These are phyloP conservation scores for Betula pendula DNA, from an alignment of 306 rosid species.

Conservation along the genomic window DNA sequence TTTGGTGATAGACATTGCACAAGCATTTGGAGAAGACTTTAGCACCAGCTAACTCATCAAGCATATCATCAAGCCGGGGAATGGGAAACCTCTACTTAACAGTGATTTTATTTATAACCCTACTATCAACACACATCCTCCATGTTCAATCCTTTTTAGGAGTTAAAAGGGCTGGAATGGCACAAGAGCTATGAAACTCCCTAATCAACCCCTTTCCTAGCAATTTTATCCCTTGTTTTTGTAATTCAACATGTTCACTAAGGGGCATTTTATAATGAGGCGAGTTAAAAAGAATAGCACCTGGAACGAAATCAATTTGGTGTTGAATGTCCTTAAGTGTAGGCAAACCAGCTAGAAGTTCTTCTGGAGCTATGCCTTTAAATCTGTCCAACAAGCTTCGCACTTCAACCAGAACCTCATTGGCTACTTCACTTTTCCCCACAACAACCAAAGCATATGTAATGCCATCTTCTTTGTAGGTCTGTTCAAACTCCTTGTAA, in stretches of 20 bases:
- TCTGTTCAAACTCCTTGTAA: not conserved
- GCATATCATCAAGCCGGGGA: not conserved
- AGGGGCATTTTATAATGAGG: constrained; percentile 1
- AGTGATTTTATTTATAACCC: not conserved
- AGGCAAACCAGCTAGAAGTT: not conserved
- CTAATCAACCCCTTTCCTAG: not conserved
- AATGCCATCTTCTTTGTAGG: not conserved
- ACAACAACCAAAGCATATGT: not conserved
- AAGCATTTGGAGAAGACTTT: not conserved
- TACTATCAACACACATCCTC: not conserved
- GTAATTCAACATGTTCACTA: no score
- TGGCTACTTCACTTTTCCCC: not conserved
- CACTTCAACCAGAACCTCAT: not conserved
- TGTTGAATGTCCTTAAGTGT: not conserved
- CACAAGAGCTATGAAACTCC: not conserved
- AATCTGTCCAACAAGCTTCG: not conserved
- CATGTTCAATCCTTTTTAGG: not conserved
- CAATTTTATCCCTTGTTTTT: not conserved
- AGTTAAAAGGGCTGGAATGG: not conserved
- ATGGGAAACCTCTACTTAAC: no score
- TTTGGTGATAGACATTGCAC: not conserved
- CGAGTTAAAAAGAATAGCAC: not conserved
- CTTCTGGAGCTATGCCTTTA: not conserved
- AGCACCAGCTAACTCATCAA: not conserved
- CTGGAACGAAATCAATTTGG: not conserved